Evolutionary conservation across 1,284 basidiomycete genomes (phyloP).

Genomic region (Pterulicium gracile): DNA sequence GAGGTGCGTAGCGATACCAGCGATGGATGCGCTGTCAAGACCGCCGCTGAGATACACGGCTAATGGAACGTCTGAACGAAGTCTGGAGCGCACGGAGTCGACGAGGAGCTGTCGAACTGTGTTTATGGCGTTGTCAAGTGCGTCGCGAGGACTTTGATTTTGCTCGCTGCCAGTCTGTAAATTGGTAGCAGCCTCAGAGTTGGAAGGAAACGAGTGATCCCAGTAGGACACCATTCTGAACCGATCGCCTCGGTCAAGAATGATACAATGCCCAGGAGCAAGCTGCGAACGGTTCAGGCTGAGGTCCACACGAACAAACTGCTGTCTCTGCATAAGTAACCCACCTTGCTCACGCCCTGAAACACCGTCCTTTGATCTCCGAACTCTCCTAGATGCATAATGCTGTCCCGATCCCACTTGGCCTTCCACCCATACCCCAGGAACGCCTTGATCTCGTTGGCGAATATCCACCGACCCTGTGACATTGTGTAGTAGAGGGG

Average conservation of each 20-base stretch:
- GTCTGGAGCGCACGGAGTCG: constrained; percentile 9
- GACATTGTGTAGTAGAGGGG: constrained; percentile 15
- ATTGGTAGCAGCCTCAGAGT: too few species aligned
- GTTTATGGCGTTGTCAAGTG: constrained; percentile 9
- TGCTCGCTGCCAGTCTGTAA: too few species aligned
- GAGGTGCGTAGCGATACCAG: constrained; percentile 11
- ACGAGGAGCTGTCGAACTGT: constrained; percentile 7
- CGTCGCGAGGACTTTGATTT: background rate
- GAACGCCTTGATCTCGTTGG: constrained; percentile 15
- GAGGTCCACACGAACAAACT: too few species aligned
- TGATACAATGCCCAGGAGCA: constrained; percentile 7
- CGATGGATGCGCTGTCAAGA: constrained; percentile 12
- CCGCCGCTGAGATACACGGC: constrained; percentile 13
- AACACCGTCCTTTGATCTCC: constrained; percentile 14
- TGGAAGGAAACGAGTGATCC: constrained; percentile 9
- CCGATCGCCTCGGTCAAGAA: constrained; percentile 4
- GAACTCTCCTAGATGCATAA: constrained; percentile 12
- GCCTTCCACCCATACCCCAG: constrained; percentile 13
- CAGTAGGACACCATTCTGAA: constrained; percentile 8
- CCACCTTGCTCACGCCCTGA: constrained; percentile 13
- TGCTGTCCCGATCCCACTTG: constrained; percentile 15
- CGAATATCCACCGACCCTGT: constrained; percentile 12
- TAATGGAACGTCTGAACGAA: constrained; percentile 10
- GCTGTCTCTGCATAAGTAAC: too few species aligned
- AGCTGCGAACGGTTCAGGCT: constrained; percentile 2